Percentiles rank a stretch among this genome's conserved stretches.
Conservation (phyloP, 768 basidiomycete species). For the Lanmaoa pseudosensibilis region DNA sequence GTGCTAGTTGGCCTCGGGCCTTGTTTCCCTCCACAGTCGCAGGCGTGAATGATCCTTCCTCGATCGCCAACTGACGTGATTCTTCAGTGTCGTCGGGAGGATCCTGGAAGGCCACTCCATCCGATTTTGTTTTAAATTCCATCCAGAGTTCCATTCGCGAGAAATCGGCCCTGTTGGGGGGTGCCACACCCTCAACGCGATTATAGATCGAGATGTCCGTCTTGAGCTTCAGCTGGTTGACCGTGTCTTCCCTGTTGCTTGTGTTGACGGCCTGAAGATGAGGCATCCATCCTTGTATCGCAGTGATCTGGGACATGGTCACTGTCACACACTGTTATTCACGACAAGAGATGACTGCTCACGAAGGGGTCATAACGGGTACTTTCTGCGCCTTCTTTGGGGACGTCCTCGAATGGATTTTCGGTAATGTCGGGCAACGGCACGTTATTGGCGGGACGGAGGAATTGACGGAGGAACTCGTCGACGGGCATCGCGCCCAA, state of each 20-base stretch:
- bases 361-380: too few relatives aligned
- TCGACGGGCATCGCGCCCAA: too few relatives aligned
- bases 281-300: too few relatives aligned
- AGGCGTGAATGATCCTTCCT: neutral
- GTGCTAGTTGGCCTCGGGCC: conserved; percentile 23
- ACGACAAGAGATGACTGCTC: neutral
- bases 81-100: neutral
- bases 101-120: neutral
- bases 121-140: neutral
- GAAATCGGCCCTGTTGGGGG: neutral
- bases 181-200: too few relatives aligned
- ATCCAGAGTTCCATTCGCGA: conserved; percentile 8
- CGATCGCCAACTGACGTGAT: neutral
- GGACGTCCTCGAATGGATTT: neutral
- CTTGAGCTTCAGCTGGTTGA: too few relatives aligned
- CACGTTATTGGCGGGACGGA: neutral
- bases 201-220: too few relatives aligned
- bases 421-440: neutral
- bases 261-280: too few relatives aligned
- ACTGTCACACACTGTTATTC: neutral
- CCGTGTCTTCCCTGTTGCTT: too few relatives aligned
- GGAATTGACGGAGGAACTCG: neutral
- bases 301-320: neutral
- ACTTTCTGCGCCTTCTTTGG: neutral
- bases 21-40: neutral